Percentiles rank a stretch among this genome's conserved stretches.
phyloP scores from a whole-genome alignment of 495 filamentous ascomycete species.

The Eremomyces bilateralis region DNA sequence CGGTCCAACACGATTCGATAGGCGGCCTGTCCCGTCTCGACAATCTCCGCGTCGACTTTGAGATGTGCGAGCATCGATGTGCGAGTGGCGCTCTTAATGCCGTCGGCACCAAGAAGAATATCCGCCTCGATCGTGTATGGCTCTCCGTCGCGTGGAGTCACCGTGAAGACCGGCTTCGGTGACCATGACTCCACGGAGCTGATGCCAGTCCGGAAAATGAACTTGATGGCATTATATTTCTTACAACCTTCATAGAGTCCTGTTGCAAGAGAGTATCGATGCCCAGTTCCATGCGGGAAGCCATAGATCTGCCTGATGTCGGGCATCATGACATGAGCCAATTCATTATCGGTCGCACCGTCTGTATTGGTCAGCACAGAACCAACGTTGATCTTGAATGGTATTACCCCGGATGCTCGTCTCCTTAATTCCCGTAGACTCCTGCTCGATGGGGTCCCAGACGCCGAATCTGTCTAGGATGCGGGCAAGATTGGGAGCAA shows the following conservation, averaged over 20 bases:
- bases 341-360: constrained; percentile 42
- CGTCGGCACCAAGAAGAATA: constrained; percentile 48
- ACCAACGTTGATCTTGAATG: not conserved
- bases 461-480: constrained; percentile 48
- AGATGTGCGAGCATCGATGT: constrained; percentile 36
- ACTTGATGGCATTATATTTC: constrained; percentile 39
- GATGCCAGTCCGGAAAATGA: constrained; percentile 39
- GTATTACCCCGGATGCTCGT: constrained; percentile 30
- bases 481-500: constrained; percentile 60
- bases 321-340: constrained; percentile 44
- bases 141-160: constrained; percentile 30
- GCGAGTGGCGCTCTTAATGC: constrained; percentile 47
- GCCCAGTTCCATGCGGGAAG: constrained; percentile 61
- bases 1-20: constrained; percentile 66
- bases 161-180: constrained; percentile 31
- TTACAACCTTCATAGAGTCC: constrained; percentile 45
- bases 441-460: constrained; percentile 43
- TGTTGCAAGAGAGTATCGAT: constrained; percentile 48
- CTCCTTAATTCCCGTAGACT: constrained; percentile 30
- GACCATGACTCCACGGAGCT: constrained; percentile 31
- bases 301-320: constrained; percentile 46
- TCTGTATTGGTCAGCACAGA: constrained; percentile 19
- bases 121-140: constrained; percentile 38
- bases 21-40: constrained; percentile 58
- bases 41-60: constrained; percentile 31